phyloP scores from a whole-genome alignment of 352 stramenopile species.

The Globisporangium splendens region DNA sequence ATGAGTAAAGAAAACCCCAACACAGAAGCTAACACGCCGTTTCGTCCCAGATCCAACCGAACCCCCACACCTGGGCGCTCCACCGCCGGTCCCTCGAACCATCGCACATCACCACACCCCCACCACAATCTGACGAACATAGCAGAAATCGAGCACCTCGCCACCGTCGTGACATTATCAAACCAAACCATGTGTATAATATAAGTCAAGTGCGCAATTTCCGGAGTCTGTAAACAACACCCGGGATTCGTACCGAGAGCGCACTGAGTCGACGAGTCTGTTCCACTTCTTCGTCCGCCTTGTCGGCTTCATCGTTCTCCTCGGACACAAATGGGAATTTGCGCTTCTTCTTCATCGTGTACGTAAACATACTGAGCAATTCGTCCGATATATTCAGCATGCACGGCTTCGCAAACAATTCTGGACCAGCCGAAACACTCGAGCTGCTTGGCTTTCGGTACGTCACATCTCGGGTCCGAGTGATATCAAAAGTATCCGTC shows the following conservation, averaged over 20 bases:
- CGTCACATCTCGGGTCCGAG: constrained; percentile 43
- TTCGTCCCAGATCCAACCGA: too few relatives aligned
- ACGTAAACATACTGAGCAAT: constrained; percentile 70
- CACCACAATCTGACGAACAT: too few relatives aligned
- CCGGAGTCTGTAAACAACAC: too few relatives aligned
- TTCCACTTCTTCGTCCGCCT: constrained; percentile 44
- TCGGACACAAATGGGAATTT: constrained; percentile 67
- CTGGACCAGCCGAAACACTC: constrained; percentile 11
- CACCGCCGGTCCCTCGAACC: too few relatives aligned
- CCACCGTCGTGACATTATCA: constrained; percentile 1
- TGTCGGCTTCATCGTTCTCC: constrained; percentile 11
- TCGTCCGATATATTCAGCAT: constrained; percentile 55
- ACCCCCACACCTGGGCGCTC: too few relatives aligned
- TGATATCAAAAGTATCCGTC: constrained; percentile 75
- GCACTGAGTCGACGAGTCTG: constrained; percentile 65
- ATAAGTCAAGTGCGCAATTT: neutral
- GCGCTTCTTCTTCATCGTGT: constrained; percentile 78
- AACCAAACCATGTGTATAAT: too few relatives aligned
- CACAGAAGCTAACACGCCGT: too few relatives aligned
- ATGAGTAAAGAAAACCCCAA: too few relatives aligned
- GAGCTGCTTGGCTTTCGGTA: constrained; percentile 23
- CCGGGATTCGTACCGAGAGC: constrained; percentile 30
- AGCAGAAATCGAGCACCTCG: constrained; percentile 12
- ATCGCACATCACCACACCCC: too few relatives aligned
- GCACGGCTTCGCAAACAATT: constrained; percentile 63